Percentiles rank a stretch among this genome's conserved stretches.
Conservation (phyloP, 176 grass and related monocot species). For the Bromus sterilis region DNA sequence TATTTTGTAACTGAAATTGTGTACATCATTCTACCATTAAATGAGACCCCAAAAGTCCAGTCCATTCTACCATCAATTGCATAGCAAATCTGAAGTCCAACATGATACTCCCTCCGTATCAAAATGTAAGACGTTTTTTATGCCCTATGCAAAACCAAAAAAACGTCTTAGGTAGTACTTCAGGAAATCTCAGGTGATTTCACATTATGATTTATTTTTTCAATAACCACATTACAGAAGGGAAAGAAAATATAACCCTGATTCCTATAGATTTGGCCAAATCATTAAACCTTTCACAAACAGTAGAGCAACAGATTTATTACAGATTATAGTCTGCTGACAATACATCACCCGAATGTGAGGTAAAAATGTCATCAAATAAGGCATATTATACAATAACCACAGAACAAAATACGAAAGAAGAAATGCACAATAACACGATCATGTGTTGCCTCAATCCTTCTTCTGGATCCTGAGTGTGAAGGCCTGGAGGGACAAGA, state of each 20-base stretch:
- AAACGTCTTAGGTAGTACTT: too few species aligned
- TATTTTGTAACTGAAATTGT: too few species aligned
- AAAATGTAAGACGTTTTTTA: too few species aligned
- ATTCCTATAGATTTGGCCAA: background rate
- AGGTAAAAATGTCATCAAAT: background rate
- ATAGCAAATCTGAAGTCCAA: too few species aligned
- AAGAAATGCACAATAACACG: background rate
- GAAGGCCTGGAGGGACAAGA: conserved; percentile 75
- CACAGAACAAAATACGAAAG: background rate
- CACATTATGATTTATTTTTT: too few species aligned
- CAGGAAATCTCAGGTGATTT: too few species aligned
- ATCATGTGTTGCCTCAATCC: background rate
- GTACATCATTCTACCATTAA: too few species aligned
- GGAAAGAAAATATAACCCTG: background rate
- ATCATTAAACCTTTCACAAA: background rate
- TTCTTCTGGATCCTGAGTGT: conserved; percentile 50
- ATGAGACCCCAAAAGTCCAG: too few species aligned
- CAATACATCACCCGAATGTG: background rate
- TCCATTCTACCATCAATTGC: too few species aligned
- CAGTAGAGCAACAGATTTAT: background rate
- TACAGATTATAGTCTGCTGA: background rate
- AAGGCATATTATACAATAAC: background rate
- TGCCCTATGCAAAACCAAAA: too few species aligned
- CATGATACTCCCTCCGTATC: too few species aligned
- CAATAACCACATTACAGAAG: too few species aligned